phyloP scores from a whole-genome alignment of 202 grass and related monocot genomes.

The Schoenoplectus tabernaemontani region DNA sequence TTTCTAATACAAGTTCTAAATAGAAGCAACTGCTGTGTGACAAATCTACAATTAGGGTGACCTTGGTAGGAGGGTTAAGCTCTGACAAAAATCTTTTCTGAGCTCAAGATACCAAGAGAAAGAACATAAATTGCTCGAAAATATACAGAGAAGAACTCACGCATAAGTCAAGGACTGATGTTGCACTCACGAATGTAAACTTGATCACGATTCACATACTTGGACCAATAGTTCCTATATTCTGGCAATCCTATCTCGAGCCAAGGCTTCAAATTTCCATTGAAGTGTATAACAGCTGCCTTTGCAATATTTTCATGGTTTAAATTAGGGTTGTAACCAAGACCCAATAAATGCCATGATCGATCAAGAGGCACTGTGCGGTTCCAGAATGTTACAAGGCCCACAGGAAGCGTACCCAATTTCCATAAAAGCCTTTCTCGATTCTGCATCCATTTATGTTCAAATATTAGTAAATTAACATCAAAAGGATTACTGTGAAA shows the following conservation, averaged over 20 bases:
- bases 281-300: slow-evolving; percentile 65
- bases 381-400: slow-evolving; percentile 67
- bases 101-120: slow-evolving; percentile 1
- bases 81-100: neutral
- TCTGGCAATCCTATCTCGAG: slow-evolving; percentile 54
- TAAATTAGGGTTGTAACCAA: slow-evolving; percentile 55
- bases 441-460: slow-evolving; percentile 35
- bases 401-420: slow-evolving; percentile 58
- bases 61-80: neutral
- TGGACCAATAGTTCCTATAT: slow-evolving; percentile 67
- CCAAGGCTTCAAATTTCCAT: slow-evolving; percentile 80
- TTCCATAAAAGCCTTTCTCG: slow-evolving; percentile 56
- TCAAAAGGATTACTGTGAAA: neutral
- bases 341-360: slow-evolving; percentile 59
- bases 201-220: slow-evolving; percentile 44
- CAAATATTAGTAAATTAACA: neutral
- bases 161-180: slow-evolving; percentile 35
- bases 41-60: slow-evolving; percentile 19
- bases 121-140: neutral
- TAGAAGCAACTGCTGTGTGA: neutral
- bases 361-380: slow-evolving; percentile 39
- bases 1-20: neutral
- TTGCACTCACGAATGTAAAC: slow-evolving; percentile 50
- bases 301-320: slow-evolving; percentile 38
- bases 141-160: slow-evolving; percentile 8